Evolutionary conservation across 176 grass and related monocot species (phyloP).

Genomic region (Canna indica): DNA sequence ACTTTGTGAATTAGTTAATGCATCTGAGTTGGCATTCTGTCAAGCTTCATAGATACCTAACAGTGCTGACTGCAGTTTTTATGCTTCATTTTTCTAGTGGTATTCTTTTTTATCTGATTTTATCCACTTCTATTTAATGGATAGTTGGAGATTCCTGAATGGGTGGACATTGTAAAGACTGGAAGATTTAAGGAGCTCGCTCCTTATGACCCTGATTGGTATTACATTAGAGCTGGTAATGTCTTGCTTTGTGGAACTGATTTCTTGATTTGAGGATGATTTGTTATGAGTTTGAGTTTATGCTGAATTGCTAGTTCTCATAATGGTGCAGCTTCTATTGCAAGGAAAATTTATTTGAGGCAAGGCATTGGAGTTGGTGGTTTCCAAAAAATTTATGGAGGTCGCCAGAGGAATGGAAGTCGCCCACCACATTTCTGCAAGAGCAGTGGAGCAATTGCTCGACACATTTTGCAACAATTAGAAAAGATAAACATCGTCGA

Average conservation of each 20-base stretch:
- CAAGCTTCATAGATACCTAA: no score
- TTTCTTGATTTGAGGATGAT: background rate
- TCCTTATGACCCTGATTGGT: constrained; percentile 13
- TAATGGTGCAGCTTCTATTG: constrained; percentile 2
- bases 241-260: background rate
- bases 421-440: constrained; percentile 13
- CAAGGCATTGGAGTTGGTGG: constrained; percentile 11
- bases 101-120: background rate
- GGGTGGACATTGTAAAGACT: constrained; percentile 6
- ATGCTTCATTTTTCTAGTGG: background rate
- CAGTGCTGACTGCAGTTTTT: background rate
- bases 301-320: background rate
- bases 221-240: constrained; percentile 7
- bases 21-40: no score
- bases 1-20: no score
- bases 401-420: constrained; percentile 12
- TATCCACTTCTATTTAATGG: no score
- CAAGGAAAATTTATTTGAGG: constrained; percentile 11
- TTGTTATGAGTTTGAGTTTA: background rate
- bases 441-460: constrained; percentile 11
- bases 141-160: constrained; percentile 12
- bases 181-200: constrained; percentile 9
- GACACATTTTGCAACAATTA: constrained; percentile 1
- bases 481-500: background rate
- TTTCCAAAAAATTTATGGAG: constrained; percentile 11